Evolutionary conservation across 495 filamentous ascomycete genomes (phyloP), one percentile per base, ranked within the genome.

Genomic region (Aspergillus avenaceus): DNA sequence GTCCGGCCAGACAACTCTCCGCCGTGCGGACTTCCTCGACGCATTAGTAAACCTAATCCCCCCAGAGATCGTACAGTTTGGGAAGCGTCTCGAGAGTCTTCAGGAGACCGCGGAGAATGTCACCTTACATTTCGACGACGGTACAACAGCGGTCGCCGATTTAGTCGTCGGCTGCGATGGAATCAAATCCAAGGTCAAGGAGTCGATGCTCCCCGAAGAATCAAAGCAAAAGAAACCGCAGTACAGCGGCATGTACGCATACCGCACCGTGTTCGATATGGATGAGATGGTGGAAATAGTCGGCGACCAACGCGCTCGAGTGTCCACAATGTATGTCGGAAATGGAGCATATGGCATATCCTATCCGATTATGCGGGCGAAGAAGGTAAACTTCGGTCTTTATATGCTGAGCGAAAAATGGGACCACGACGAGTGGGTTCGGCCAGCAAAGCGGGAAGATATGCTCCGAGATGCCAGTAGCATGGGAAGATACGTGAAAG

Each of bases 311-410:
- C 49, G 70, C 0, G 75, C 77, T 0, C 54, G 63, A 14, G 81
- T 82, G n/a, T 66, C 68, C 23, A 74, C 78, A 26, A 59, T 82
- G 45, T 81, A 83, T 57, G 56, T 86, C 45, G 84, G 84, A 0
- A 67, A 78, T 7, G 75, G 80, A 29, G 73, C 72, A 0, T 81
- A 85, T 53, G 64, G 80, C 0, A 69, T 87, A 12, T 86, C 84
- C 0, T 87, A 82, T 58, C 84, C 85, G 0, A 84, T 88, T 24
- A 78, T 81, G 58, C 71, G 76, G 18, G 84, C 80, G 5, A 67
- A 77, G 56, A 81, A 77, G 9, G 79, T 87, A 55, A 88, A 89
- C 53, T 75, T 82, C 0, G 71, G 65, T 53, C 71, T 62, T 60
- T 80, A 55, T 73, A 76, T 66, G 31, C 58, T 67, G 45, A 66